Evolutionary conservation across 2,329 filamentous ascomycete genomes (phyloP).

Genomic region (Hymenoscyphus linearis): DNA sequence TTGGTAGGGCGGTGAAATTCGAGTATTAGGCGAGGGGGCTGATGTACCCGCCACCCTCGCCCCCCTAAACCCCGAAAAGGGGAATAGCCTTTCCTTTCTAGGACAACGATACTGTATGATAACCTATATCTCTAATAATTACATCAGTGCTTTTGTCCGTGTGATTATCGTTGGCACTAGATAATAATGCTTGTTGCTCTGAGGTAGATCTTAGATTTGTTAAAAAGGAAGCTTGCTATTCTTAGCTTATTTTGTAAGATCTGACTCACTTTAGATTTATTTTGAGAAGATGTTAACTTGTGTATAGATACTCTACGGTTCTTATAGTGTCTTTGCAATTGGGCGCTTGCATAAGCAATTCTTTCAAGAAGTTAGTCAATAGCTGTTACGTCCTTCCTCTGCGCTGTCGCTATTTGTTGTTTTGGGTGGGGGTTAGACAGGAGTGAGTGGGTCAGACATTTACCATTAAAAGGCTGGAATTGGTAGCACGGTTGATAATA

Average conservation of each 20-base stretch:
- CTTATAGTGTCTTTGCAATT: constrained; percentile 19
- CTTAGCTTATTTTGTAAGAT: constrained; percentile 34
- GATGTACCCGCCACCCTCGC: too few relatives aligned
- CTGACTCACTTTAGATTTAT: not conserved
- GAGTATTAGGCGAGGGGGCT: too few relatives aligned
- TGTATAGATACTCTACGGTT: constrained; percentile 15
- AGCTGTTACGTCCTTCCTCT: too few relatives aligned
- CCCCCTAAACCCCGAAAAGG: constrained; percentile 5
- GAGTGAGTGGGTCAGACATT: too few relatives aligned
- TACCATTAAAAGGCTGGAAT: too few relatives aligned
- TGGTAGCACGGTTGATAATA: too few relatives aligned
- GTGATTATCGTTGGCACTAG: constrained; percentile 22
- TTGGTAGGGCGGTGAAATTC: too few relatives aligned
- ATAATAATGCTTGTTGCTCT: constrained; percentile 32
- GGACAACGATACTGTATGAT: constrained; percentile 9
- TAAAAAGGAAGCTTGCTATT: constrained; percentile 26
- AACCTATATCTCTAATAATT: constrained; percentile 16
- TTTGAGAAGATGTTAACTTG: not conserved
- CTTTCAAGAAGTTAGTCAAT: too few relatives aligned
- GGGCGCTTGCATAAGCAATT: not conserved
- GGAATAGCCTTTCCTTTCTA: constrained; percentile 10
- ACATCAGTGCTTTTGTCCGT: constrained; percentile 25
- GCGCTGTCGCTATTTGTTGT: too few relatives aligned
- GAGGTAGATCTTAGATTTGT: constrained; percentile 31
- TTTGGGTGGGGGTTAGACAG: too few relatives aligned